Base-by-base conservation (phyloP, 148 eudicot species). In the Hydrangea macrophylla region DNA sequence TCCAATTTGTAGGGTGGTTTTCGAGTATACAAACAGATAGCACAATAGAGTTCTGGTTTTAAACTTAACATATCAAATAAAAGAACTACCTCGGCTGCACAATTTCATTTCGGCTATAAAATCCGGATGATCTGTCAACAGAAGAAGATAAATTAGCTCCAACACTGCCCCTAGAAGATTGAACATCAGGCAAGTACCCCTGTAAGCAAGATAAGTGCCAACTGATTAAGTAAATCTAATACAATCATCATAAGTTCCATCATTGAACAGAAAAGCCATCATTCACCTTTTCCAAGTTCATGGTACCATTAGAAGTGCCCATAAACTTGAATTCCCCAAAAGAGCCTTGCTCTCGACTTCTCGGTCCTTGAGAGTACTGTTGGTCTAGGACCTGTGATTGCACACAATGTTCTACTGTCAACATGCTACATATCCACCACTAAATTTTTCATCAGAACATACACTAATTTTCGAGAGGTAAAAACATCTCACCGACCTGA, bases 401-500 rank as follows among this genome's bases (percentile, higher is more conserved):
- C 17, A 32, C 26, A 37, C 18, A 37, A 60, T 35, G 33, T 51
- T 53, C 42, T 20, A 62, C 6, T 25, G 61, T 53, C 54, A 70
- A 51, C 40, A 71, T 55, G 8, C 62, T 69, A 32, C 17, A 59
- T 60, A 32, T 26, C 17, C 54, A 51, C 27, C 30, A 11, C 30
- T 30, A 23, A 30, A 45, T n/a, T 26, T 60, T 13, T 51, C 17
- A 48, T 9, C 32, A 60, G 33, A 62, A 17, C 22, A 62, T 28
- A 62, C 27, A 54, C 24, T 59, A 60, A 31, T 28, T 12, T 64
- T 7, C 13, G 4, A 60, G 56, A 53, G 50, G 44, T 36, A 60
- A 18, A 61, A n/a, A n/a, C 35, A 4, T 28, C 27, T 25, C 44
- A 69, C 70, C 58, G 75, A 80, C 83, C 83, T 80, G 77, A 69